These are phyloP conservation scores for Alternaria rosae DNA, from an alignment of 2,329 filamentous ascomycete species.

Conservation along the genomic window DNA sequence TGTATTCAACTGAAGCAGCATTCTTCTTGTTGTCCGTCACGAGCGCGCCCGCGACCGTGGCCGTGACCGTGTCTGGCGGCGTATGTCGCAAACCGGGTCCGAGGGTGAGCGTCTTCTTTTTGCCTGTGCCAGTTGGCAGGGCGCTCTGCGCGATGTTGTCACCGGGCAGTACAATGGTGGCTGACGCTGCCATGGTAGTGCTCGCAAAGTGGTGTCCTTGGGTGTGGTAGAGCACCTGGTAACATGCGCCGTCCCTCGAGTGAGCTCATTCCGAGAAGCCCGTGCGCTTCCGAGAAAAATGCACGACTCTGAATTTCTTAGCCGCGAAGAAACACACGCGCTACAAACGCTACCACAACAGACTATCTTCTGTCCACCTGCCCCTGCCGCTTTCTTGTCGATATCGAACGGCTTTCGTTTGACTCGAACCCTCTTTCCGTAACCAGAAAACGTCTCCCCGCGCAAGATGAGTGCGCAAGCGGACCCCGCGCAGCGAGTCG, in stretches of 20 bases:
- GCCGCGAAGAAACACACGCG: constrained; percentile 13
- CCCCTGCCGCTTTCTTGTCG: neutral
- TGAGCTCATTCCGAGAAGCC: constrained; percentile 25
- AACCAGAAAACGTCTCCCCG: constrained; percentile 9
- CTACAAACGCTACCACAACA: constrained; percentile 4
- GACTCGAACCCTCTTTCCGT: neutral
- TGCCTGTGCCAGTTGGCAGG: constrained; percentile 71
- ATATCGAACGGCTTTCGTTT: neutral
- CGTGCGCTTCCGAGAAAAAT: constrained; percentile 22
- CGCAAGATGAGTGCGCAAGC: constrained; percentile 60
- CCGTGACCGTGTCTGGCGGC: constrained; percentile 75
- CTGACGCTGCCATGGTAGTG: constrained; percentile 62
- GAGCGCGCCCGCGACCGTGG: constrained; percentile 72
- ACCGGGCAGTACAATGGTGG: constrained; percentile 79
- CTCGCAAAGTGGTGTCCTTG: constrained; percentile 4
- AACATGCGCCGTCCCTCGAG: constrained; percentile 7
- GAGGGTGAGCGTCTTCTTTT: constrained; percentile 73
- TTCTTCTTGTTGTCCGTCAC: constrained; percentile 75
- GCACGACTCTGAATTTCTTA: constrained; percentile 34
- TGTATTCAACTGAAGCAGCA: constrained; percentile 77
- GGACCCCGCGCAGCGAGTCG: constrained; percentile 63
- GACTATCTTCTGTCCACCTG: neutral
- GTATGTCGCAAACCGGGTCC: constrained; percentile 85
- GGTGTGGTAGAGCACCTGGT: constrained; percentile 1
- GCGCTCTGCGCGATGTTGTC: constrained; percentile 72